These are phyloP conservation scores for Nicotiana undulata DNA, from an alignment of 257 asterid species.

Conservation along the genomic window DNA sequence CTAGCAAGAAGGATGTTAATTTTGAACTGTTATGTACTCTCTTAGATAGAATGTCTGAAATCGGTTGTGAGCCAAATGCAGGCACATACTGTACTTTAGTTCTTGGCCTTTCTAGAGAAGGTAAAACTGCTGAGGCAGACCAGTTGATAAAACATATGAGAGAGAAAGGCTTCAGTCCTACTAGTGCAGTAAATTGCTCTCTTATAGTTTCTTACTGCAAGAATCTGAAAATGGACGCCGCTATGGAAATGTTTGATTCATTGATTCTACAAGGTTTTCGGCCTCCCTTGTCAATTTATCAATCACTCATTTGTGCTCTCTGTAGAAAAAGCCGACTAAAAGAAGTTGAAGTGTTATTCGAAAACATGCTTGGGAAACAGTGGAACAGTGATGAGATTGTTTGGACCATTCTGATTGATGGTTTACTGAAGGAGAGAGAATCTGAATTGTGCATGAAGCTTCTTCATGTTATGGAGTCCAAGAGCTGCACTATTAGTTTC, in stretches of 20 bases:
- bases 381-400: constrained; percentile 84
- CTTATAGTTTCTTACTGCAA: constrained; percentile 66
- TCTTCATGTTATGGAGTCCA: constrained; percentile 56
- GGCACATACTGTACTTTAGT: constrained; percentile 51
- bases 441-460: constrained; percentile 51
- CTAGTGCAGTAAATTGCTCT: constrained; percentile 53
- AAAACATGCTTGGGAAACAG: constrained; percentile 50
- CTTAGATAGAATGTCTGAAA: constrained; percentile 56
- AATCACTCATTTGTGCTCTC: constrained; percentile 45
- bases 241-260: constrained; percentile 46
- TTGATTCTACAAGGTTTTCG: constrained; percentile 34
- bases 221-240: constrained; percentile 47
- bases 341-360: constrained; percentile 66
- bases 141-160: constrained; percentile 55
- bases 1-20: constrained; percentile 29
- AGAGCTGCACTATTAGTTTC: constrained; percentile 42
- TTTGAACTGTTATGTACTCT: constrained; percentile 37
- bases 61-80: constrained; percentile 51
- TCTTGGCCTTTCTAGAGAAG: constrained; percentile 53
- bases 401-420: constrained; percentile 83
- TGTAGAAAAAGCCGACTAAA: constrained; percentile 34
- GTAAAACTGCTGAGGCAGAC: constrained; percentile 66
- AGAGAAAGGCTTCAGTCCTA: constrained; percentile 63
- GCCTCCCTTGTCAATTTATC: constrained; percentile 51
- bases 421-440: constrained; percentile 61